Evolutionary conservation across 805 yeast species (phyloP).

Genomic region (Cyberlindnera lachancei): DNA sequence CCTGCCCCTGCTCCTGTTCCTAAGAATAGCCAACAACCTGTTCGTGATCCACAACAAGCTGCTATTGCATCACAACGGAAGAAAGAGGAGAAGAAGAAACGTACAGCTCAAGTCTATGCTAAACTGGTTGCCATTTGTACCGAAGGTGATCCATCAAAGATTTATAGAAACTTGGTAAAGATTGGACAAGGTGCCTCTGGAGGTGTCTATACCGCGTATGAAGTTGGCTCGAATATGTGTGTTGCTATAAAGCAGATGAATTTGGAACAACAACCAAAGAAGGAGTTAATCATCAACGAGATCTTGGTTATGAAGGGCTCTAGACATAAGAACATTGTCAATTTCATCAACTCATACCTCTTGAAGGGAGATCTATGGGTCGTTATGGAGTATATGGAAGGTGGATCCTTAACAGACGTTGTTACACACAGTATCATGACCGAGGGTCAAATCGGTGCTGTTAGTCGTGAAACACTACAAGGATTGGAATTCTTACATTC

Average conservation of each 20-base stretch:
- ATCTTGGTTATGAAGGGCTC: conserved; percentile 93
- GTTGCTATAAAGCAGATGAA: conserved; percentile 98
- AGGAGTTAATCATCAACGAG: conserved; percentile 90
- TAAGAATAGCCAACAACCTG: conserved; percentile 33
- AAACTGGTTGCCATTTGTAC: conserved; percentile 72
- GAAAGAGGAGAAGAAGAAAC: conserved; percentile 69
- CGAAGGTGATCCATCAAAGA: conserved; percentile 71
- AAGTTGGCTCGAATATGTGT: conserved; percentile 40
- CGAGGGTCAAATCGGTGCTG: conserved; percentile 93
- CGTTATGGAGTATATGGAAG: conserved; percentile 98
- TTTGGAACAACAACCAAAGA: conserved; percentile 88
- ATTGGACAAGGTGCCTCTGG: conserved; percentile 99
- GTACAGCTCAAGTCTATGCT: conserved; percentile 64
- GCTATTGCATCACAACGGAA: conserved; percentile 55
- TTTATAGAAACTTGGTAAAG: conserved; percentile 64
- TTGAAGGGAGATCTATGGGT: conserved; percentile 87
- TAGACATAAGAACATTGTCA: conserved; percentile 86
- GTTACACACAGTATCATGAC: conserved; percentile 84
- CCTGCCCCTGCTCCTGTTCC: conserved; percentile 26
- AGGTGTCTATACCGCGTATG: conserved; percentile 87
- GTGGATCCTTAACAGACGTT: conserved; percentile 93
- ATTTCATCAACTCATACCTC: conserved; percentile 80
- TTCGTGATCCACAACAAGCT: conserved; percentile 40
- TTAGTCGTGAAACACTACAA: conserved; percentile 80
- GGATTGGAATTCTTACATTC: conserved; percentile 86